Percentiles rank a stretch among this genome's conserved stretches.
Evolutionary conservation across 2,329 filamentous ascomycete genomes (phyloP).

Genomic region (Sporothrix pallida): DNA sequence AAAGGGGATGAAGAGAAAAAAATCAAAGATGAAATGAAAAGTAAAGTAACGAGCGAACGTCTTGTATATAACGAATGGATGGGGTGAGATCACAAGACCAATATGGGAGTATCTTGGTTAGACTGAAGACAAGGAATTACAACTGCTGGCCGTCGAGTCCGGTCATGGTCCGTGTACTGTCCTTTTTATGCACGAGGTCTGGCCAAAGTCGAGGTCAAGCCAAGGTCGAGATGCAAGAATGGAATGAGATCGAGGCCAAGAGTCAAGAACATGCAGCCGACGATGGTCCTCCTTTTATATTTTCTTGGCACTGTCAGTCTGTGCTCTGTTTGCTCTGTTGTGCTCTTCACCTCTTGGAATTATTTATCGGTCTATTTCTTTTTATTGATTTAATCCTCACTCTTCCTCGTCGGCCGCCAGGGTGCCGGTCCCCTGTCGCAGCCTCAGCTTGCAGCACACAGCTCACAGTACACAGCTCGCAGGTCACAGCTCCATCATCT

Average conservation of each 20-base stretch:
- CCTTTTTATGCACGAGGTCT: background rate
- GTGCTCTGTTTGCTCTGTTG: background rate
- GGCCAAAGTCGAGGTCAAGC: background rate
- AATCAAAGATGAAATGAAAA: background rate
- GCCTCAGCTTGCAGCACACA: background rate
- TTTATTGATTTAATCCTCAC: background rate
- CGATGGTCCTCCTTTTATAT: conserved; percentile 24
- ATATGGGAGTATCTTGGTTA: background rate
- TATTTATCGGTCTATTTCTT: background rate
- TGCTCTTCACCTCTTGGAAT: background rate
- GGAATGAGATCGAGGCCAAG: background rate
- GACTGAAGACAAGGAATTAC: background rate
- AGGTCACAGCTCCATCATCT: background rate
- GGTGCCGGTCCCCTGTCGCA: conserved; percentile 13
- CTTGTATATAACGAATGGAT: conserved; percentile 13
- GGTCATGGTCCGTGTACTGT: conserved; percentile 12
- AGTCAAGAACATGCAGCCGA: background rate
- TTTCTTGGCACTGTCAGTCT: conserved; percentile 18
- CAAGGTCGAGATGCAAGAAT: background rate
- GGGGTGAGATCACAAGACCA: conserved; percentile 14
- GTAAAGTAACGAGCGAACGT: background rate
- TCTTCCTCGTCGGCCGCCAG: background rate
- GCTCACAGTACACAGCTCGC: background rate
- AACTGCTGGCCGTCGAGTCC: background rate
- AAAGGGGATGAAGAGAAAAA: background rate